Percentiles rank a stretch among this genome's conserved stretches.
Evolutionary conservation across 2,329 filamentous ascomycete species (phyloP).

Genomic region (Talaromyces sp.): DNA sequence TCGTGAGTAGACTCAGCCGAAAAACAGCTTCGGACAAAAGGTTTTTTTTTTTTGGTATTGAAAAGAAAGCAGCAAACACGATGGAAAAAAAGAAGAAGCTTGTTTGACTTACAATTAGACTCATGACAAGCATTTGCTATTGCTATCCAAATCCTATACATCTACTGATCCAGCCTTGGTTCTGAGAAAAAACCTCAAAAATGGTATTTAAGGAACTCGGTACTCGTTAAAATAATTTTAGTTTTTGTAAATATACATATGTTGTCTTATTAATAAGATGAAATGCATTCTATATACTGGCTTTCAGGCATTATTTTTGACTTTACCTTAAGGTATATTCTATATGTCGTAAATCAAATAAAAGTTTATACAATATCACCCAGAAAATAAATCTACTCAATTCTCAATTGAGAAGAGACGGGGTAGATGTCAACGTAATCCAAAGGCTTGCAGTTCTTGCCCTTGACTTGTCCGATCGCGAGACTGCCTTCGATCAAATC

Average conservation of each 20-base stretch:
- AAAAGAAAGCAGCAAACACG: too few relatives aligned
- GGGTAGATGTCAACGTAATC: neutral
- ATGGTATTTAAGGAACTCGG: too few relatives aligned
- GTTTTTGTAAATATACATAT: neutral
- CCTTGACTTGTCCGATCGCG: neutral
- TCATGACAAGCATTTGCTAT: too few relatives aligned
- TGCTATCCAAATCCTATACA: too few relatives aligned
- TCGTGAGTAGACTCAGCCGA: too few relatives aligned
- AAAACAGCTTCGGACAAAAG: too few relatives aligned
- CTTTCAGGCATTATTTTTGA: neutral
- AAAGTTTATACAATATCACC: neutral
- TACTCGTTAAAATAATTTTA: too few relatives aligned
- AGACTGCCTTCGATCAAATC: neutral
- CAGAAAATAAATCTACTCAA: neutral
- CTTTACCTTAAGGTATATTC: neutral
- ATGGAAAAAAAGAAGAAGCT: too few relatives aligned
- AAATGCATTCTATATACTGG: neutral
- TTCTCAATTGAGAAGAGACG: neutral
- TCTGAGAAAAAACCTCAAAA: too few relatives aligned
- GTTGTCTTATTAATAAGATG: neutral
- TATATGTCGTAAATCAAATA: neutral
- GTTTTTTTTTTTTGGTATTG: too few relatives aligned
- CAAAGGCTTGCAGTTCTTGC: neutral
- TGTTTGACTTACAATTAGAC: too few relatives aligned
- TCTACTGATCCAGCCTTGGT: too few relatives aligned